Evolutionary conservation across 768 basidiomycete species (phyloP), one percentile per base, ranked within the genome.

Genomic region (Suillus decipiens): DNA sequence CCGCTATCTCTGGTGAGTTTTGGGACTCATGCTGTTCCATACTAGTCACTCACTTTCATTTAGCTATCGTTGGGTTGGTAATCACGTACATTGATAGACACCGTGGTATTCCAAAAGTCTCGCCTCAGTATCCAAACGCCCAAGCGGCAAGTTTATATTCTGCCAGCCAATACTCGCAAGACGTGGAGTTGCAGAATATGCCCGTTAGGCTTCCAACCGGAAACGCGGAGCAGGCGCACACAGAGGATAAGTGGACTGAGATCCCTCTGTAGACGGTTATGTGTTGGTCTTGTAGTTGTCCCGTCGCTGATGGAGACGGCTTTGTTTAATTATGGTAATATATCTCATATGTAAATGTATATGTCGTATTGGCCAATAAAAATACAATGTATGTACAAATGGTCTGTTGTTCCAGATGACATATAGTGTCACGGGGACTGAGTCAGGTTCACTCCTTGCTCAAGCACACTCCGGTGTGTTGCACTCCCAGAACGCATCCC

Each of bases 381-480:
- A 24, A 47, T 14, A 7, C 5, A 37, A 48, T 22, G 14, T 48
- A 24, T 28, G 47, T 2, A 15, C 24, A 53, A 6, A 54, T 1
- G n/a, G 11, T 34, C 11, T 54, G 53, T 54, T 12, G 33, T n/a
- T 22, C 4, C 24, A 47, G 2, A 14, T 2, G 47, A 47, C 33
- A 34, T 12, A 3, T 0, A 6, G 11, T 54, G n/a, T 34, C 50
- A 51, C 10, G 9, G 33, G 31, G 50, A 31, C 15, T 47, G 5
- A 47, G 6, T 36, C 19, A 34, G 5, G 14, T 34, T n/a, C 19
- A 11, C 19, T 34, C 5, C 19, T 53, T 53, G 33, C 2, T 53
- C 51, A n/a, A 53, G 75, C 48, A 73, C 68, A 51, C 78, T 80
- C 78, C 33, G 78, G 71, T 28, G 76, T 70, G 56, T 82, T 28